A percentile compares a stretch with the other conserved stretches of the same genome.
Evolutionary conservation across 164 flowering plant genomes (phyloP).

Genomic region (Annona cherimola): DNA sequence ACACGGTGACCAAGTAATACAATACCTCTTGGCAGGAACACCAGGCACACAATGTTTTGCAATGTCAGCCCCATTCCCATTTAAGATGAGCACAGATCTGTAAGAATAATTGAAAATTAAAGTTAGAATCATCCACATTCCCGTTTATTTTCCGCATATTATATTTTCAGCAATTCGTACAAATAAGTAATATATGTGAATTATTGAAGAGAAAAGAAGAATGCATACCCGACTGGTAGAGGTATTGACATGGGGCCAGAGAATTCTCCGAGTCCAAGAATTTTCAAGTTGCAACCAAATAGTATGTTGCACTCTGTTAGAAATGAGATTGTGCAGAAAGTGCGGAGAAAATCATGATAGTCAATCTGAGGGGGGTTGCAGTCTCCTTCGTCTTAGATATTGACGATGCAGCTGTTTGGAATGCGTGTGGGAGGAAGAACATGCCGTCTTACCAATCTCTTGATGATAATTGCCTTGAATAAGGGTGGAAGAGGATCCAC

Average conservation of each 20-base stretch:
- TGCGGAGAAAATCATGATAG: constrained; percentile 54
- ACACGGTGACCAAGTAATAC: too few species aligned
- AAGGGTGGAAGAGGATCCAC: constrained; percentile 53
- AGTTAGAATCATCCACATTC: not conserved
- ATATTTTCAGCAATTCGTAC: not conserved
- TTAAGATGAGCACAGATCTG: constrained; percentile 54
- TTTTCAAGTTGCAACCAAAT: constrained; percentile 42
- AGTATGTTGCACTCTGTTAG: constrained; percentile 44
- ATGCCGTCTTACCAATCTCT: constrained; percentile 43
- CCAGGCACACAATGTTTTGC: constrained; percentile 59
- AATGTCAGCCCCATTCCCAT: constrained; percentile 51
- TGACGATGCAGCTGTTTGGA: constrained; percentile 55
- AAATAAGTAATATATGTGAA: too few species aligned
- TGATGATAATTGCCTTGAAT: constrained; percentile 42
- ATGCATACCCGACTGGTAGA: constrained; percentile 52
- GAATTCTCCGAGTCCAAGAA: constrained; percentile 36
- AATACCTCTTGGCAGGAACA: constrained; percentile 47
- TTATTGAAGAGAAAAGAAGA: not conserved
- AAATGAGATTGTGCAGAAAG: constrained; percentile 58
- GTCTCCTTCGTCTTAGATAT: constrained; percentile 60
- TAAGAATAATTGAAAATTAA: constrained; percentile 7
- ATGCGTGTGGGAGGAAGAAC: constrained; percentile 43
- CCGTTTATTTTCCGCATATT: not conserved
- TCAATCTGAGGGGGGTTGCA: constrained; percentile 75
- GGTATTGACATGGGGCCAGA: constrained; percentile 51